These are phyloP conservation scores for Logfia minima DNA, from an alignment of 129 eudicot species.

Conservation along the genomic window DNA sequence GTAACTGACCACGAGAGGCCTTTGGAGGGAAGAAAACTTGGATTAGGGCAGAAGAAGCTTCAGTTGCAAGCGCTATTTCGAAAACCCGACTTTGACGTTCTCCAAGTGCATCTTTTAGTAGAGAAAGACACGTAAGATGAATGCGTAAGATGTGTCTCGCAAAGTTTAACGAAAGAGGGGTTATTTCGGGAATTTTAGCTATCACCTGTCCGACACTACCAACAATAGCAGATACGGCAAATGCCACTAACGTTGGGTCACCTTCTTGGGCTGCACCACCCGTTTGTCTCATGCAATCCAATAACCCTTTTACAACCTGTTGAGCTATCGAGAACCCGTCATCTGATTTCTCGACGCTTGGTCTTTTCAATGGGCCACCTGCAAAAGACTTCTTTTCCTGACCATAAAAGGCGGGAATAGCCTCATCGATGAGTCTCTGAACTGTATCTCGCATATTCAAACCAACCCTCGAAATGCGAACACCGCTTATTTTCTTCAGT, in stretches of 20 bases:
- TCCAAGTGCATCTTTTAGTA: conserved; percentile 91
- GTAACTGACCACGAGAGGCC: conserved; percentile 72
- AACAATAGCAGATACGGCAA: conserved; percentile 89
- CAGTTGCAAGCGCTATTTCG: conserved; percentile 97
- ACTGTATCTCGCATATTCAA: conserved; percentile 82
- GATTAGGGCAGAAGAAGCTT: conserved; percentile 78
- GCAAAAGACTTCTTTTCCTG: conserved; percentile 73
- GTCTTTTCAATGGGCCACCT: conserved; percentile 45
- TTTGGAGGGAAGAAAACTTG: conserved; percentile 74
- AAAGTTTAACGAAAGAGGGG: conserved; percentile 40
- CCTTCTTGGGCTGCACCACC: conserved; percentile 99
- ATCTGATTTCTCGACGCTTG: conserved; percentile 63
- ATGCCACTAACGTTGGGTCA: conserved; percentile 87
- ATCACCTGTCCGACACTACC: conserved; percentile 72
- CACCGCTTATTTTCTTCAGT: conserved; percentile 78
- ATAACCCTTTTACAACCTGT: conserved; percentile 65
- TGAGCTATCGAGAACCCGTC: conserved; percentile 69
- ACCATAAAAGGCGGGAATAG: conserved; percentile 49
- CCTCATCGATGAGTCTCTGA: conserved; percentile 67
- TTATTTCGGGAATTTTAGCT: conserved; percentile 71
- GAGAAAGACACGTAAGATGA: conserved; percentile 61
- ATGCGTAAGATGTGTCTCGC: conserved; percentile 64
- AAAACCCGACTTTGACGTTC: conserved; percentile 97
- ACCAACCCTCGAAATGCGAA: conserved; percentile 83
- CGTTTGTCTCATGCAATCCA: conserved; percentile 96